Evolutionary conservation across 768 basidiomycete genomes (phyloP).

Genomic region (Trametes meyenii): DNA sequence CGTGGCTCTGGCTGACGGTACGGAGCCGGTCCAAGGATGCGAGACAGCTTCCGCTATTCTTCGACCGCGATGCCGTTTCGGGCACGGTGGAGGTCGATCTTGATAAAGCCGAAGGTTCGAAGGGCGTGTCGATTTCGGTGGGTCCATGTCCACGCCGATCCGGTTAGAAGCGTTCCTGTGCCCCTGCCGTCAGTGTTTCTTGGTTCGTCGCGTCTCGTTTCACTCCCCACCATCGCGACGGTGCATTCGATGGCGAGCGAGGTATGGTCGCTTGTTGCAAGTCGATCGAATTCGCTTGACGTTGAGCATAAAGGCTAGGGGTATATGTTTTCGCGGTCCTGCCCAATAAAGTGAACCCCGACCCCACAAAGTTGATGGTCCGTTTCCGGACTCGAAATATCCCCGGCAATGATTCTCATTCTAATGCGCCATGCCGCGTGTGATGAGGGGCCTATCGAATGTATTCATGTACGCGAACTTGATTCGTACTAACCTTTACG

Average conservation of each 20-base stretch:
- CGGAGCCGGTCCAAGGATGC: slow-evolving; percentile 45
- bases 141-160: slow-evolving; percentile 24
- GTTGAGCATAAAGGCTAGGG: too few relatives aligned
- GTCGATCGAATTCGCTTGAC: neutral
- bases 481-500: neutral
- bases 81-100: slow-evolving; percentile 56
- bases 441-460: neutral
- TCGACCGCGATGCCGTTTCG: slow-evolving; percentile 50
- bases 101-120: slow-evolving; percentile 50
- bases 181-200: neutral
- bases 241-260: too few relatives aligned
- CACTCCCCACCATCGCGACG: too few relatives aligned
- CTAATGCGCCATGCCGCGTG: too few relatives aligned
- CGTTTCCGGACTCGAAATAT: too few relatives aligned
- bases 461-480: neutral
- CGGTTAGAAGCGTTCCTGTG: neutral
- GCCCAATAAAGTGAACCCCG: too few relatives aligned
- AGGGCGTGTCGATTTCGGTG: slow-evolving; percentile 51
- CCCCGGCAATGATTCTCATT: too few relatives aligned
- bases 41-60: slow-evolving; percentile 47
- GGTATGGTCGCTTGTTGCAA: too few relatives aligned
- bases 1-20: slow-evolving; percentile 53
- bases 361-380: too few relatives aligned
- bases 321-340: too few relatives aligned
- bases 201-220: too few relatives aligned